These are phyloP conservation scores for Hypoxylon intermedium DNA, from an alignment of 495 filamentous ascomycete species.

Conservation along the genomic window DNA sequence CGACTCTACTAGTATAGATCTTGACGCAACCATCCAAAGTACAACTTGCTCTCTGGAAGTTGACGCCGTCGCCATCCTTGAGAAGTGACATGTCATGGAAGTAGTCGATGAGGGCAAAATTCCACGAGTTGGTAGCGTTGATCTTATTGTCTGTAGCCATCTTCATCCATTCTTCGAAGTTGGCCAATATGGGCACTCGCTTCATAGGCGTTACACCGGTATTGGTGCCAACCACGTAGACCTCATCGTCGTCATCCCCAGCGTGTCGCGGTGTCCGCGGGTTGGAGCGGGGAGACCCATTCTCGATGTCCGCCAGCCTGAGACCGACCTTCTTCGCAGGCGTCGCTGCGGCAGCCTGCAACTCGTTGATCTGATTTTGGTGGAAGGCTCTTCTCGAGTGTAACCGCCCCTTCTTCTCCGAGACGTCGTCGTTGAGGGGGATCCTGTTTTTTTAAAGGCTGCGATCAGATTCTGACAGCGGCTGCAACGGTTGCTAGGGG, in stretches of 20 bases:
- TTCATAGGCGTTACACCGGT: conserved; percentile 92
- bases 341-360: conserved; percentile 83
- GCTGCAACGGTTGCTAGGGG: conserved; percentile 35
- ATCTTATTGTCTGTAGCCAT: conserved; percentile 99
- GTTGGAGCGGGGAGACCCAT: conserved; percentile 60
- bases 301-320: conserved; percentile 65
- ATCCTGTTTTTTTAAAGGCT: conserved; percentile 56
- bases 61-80: conserved; percentile 95
- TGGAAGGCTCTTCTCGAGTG: conserved; percentile 88
- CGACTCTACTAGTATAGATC: conserved; percentile 97
- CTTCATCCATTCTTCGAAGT: conserved; percentile 99
- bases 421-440: conserved; percentile 92
- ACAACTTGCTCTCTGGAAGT: conserved; percentile 98
- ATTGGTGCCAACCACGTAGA: conserved; percentile 64
- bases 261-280: conserved; percentile 65
- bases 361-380: conserved; percentile 88
- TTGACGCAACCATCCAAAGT: conserved; percentile 98
- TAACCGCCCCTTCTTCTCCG: conserved; percentile 86
- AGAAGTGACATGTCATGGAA: conserved; percentile 99
- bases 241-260: conserved; percentile 60
- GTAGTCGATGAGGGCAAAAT: conserved; percentile 98
- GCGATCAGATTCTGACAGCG: conserved; percentile 10
- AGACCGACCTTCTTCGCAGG: conserved; percentile 76
- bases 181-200: conserved; percentile 91
- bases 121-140: conserved; percentile 98